Conservation (phyloP, 2,329 filamentous ascomycete genomes). For the Aspergillus flavus region DNA sequence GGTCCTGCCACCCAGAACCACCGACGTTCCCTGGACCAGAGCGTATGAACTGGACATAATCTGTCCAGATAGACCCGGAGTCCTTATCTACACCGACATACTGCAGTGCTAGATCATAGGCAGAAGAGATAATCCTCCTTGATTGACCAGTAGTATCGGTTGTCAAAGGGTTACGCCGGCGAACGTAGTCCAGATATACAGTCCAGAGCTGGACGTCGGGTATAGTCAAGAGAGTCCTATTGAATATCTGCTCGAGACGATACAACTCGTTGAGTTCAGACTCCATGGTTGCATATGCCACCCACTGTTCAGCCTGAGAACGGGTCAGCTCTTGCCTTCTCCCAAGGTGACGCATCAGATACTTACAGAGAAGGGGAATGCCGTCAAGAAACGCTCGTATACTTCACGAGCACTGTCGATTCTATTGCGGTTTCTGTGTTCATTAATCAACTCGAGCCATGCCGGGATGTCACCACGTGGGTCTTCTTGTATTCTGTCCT, state of each 20-base stretch:
- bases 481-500: slow-evolving; percentile 90
- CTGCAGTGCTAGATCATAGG: slow-evolving; percentile 89
- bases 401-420: slow-evolving; percentile 76
- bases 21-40: slow-evolving; percentile 83
- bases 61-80: slow-evolving; percentile 85
- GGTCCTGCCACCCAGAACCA: slow-evolving; percentile 89
- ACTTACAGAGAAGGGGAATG: slow-evolving; percentile 91
- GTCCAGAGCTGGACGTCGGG: slow-evolving; percentile 88
- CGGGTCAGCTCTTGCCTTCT: slow-evolving; percentile 35
- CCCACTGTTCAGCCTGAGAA: slow-evolving; percentile 83
- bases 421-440: slow-evolving; percentile 80
- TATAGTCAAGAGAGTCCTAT: slow-evolving; percentile 73
- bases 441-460: slow-evolving; percentile 84
- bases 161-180: slow-evolving; percentile 83
- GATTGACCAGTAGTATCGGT: slow-evolving; percentile 75
- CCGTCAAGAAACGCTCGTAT: slow-evolving; percentile 82
- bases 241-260: slow-evolving; percentile 81
- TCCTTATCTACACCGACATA: slow-evolving; percentile 91
- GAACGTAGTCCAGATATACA: slow-evolving; percentile 92
- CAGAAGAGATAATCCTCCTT: slow-evolving; percentile 76
- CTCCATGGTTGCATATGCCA: slow-evolving; percentile 86
- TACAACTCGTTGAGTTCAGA: slow-evolving; percentile 80
- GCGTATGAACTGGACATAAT: slow-evolving; percentile 93
- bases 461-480: slow-evolving; percentile 89
- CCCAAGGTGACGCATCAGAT: neutral